These are phyloP conservation scores for Brassica carinata DNA, from an alignment of 345 rosid genomes.

Conservation along the genomic window DNA sequence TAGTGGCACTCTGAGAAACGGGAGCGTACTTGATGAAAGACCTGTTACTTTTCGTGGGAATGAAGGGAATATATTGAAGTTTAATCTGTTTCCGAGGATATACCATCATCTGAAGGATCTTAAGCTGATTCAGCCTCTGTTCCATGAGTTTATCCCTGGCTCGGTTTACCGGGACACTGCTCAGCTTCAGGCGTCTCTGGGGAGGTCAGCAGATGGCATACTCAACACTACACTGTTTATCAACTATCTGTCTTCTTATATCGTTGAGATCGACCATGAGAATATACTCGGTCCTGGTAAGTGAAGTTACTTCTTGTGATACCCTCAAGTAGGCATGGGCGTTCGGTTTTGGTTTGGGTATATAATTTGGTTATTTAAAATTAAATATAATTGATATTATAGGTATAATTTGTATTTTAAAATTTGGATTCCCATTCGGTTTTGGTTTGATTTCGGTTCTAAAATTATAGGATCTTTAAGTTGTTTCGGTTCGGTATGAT, in stretches of 20 bases:
- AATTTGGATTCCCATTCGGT: too few relatives aligned
- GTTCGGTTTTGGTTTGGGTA: too few relatives aligned
- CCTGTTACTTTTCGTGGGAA: constrained; percentile 87
- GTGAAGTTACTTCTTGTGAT: constrained; percentile 32
- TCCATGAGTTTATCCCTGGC: constrained; percentile 88
- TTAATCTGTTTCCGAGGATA: constrained; percentile 77
- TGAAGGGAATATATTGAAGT: constrained; percentile 64
- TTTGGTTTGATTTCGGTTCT: too few relatives aligned
- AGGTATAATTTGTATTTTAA: too few relatives aligned
- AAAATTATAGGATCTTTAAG: too few relatives aligned
- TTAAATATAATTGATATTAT: too few relatives aligned
- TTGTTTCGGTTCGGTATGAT: too few relatives aligned
- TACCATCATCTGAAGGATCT: constrained; percentile 70
- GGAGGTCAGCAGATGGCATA: constrained; percentile 61
- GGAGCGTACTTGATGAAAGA: constrained; percentile 57
- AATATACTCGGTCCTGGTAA: constrained; percentile 84
- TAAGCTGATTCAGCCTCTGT: constrained; percentile 83
- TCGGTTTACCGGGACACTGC: constrained; percentile 54
- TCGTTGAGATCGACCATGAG: constrained; percentile 75
- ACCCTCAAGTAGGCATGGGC: too few relatives aligned
- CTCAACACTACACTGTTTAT: constrained; percentile 78
- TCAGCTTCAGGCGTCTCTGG: constrained; percentile 77
- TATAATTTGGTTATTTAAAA: too few relatives aligned
- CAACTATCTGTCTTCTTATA: constrained; percentile 77
- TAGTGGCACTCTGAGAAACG: constrained; percentile 71